Evolutionary conservation across 78 protist species (phyloP).

Genomic region (Emiliania huxleyi): DNA sequence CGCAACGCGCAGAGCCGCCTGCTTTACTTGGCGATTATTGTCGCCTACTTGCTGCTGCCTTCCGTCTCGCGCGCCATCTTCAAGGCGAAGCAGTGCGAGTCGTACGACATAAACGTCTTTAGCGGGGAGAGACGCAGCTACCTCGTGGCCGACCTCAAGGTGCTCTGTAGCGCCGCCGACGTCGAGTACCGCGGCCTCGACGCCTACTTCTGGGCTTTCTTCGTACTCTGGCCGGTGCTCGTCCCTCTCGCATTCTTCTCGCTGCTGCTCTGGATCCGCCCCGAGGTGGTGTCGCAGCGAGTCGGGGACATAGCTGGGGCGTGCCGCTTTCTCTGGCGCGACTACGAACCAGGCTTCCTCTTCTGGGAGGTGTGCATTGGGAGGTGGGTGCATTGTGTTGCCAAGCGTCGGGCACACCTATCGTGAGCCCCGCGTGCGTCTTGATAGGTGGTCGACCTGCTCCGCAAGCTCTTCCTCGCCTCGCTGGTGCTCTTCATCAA

Average conservation of each 20-base stretch:
- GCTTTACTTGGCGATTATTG: not conserved
- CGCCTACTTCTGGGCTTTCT: not conserved
- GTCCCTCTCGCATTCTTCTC: not conserved
- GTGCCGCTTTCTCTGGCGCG: not conserved
- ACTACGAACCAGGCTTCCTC: not conserved
- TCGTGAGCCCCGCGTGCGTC: too few species aligned
- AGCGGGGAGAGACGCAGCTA: not conserved
- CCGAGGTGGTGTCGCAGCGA: not conserved
- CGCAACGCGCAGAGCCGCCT: too few species aligned
- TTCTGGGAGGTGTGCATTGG: too few species aligned
- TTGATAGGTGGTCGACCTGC: not conserved
- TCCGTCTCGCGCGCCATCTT: not conserved
- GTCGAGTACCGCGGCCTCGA: not conserved
- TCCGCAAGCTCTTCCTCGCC: not conserved
- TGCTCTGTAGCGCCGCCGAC: not conserved
- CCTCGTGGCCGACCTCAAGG: not conserved
- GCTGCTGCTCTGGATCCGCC: not conserved
- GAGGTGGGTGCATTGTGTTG: too few species aligned
- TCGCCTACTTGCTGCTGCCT: not conserved
- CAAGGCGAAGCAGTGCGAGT: slow-evolving; percentile 5
- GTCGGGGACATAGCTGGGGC: not conserved
- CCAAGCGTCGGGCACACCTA: too few species aligned
- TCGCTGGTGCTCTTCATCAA: not conserved
- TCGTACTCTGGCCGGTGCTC: not conserved
- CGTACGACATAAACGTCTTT: not conserved